These are phyloP conservation scores for Termitomyces sp. DNA, from an alignment of 768 basidiomycete species.

Conservation along the genomic window DNA sequence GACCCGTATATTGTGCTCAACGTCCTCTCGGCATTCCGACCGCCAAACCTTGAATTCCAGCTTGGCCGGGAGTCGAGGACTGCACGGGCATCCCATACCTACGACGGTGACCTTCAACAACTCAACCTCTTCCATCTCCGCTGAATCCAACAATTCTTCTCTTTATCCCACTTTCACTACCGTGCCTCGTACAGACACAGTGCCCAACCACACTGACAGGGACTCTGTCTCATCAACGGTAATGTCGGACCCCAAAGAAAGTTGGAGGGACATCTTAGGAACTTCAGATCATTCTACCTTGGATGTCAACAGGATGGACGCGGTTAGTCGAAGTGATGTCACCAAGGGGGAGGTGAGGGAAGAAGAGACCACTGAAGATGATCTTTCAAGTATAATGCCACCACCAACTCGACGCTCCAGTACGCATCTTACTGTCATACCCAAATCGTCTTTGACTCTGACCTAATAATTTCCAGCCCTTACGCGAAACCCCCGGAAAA, in stretches of 20 bases:
- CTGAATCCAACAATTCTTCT: slow-evolving; percentile 20
- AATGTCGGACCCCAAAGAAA: not conserved
- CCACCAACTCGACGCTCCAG: not conserved
- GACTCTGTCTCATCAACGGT: slow-evolving; percentile 1
- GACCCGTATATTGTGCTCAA: slow-evolving; percentile 7
- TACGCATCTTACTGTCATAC: not conserved
- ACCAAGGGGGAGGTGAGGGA: not conserved
- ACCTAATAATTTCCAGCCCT: not conserved
- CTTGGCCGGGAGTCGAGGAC: slow-evolving; percentile 11
- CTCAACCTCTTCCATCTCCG: slow-evolving; percentile 7
- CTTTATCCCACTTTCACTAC: slow-evolving; percentile 28
- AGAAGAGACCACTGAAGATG: not conserved
- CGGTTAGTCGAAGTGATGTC: not conserved
- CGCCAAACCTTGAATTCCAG: slow-evolving; percentile 18
- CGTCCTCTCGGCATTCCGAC: slow-evolving; percentile 10
- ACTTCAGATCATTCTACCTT: not conserved
- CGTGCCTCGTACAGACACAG: slow-evolving; percentile 9
- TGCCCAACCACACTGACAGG: slow-evolving; percentile 8
- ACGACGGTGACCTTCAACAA: slow-evolving; percentile 9
- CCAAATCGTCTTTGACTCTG: not conserved
- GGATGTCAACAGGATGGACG: not conserved
- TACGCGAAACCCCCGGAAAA: slow-evolving; percentile 18
- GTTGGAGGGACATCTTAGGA: not conserved
- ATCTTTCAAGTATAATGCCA: not conserved
- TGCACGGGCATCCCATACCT: slow-evolving; percentile 16